Evolutionary conservation across 1,139 yeast species (phyloP).

Genomic region (Blastobotrys capitulatus): DNA sequence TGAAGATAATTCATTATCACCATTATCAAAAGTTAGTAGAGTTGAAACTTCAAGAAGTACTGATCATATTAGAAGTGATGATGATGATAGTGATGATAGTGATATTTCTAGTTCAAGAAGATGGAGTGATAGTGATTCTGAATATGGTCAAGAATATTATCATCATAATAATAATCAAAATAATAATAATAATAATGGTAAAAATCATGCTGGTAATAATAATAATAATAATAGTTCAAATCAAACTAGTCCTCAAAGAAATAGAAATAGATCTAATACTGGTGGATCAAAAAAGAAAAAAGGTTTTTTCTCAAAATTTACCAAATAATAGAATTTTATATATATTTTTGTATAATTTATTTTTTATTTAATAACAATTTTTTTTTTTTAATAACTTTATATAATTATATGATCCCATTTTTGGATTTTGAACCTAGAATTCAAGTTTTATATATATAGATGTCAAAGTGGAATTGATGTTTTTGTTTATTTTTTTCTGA

Average conservation of each 20-base stretch:
- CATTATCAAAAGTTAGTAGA: slow-evolving; percentile 5
- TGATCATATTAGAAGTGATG: slow-evolving; percentile 1
- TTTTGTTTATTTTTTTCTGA: too few species aligned
- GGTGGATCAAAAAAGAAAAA: slow-evolving; percentile 1
- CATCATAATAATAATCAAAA: not conserved
- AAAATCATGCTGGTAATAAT: not conserved
- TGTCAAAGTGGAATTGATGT: too few species aligned
- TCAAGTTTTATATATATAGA: too few species aligned
- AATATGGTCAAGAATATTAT: not conserved
- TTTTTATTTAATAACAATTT: not conserved
- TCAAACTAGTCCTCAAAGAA: not conserved
- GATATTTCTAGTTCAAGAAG: not conserved
- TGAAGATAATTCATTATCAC: not conserved
- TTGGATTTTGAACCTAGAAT: too few species aligned
- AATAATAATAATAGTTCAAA: not conserved
- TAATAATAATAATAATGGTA: too few species aligned
- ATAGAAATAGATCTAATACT: too few species aligned
- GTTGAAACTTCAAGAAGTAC: not conserved
- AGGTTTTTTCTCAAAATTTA: slow-evolving; percentile 6
- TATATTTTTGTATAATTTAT: not conserved
- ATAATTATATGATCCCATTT: too few species aligned
- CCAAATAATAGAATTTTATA: not conserved
- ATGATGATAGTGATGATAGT: slow-evolving; percentile 2
- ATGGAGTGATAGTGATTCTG: slow-evolving; percentile 2
- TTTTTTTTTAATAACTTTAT: not conserved